Evolutionary conservation across 1,284 basidiomycete species (phyloP).

Genomic region (Ganoderma leucocontextum): DNA sequence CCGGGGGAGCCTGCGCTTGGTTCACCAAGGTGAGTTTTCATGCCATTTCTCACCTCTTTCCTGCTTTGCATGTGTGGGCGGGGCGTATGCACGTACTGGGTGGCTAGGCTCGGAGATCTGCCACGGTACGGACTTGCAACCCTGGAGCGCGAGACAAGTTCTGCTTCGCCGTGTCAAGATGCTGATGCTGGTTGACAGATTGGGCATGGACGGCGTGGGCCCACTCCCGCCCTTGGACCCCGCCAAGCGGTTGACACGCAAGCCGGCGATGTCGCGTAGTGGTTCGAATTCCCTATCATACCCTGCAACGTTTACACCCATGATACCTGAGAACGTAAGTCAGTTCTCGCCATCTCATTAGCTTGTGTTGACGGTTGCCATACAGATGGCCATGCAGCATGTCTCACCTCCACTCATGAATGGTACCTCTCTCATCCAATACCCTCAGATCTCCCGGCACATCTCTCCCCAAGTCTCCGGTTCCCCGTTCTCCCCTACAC

Average conservation of each 20-base stretch:
- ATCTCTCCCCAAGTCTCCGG: conserved; percentile 46
- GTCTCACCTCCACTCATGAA: conserved; percentile 44
- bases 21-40: conserved; percentile 34
- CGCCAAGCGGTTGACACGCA: conserved; percentile 44
- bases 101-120: neutral
- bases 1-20: conserved; percentile 32
- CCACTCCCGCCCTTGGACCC: conserved; percentile 39
- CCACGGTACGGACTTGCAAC: neutral
- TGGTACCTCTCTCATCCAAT: conserved; percentile 51
- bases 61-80: neutral
- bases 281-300: conserved; percentile 49
- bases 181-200: conserved; percentile 16
- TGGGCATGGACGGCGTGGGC: conserved; percentile 25
- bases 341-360: neutral
- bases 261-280: conserved; percentile 47
- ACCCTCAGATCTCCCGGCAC: conserved; percentile 50
- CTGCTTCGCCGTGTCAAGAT: neutral
- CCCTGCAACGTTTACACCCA: conserved; percentile 43
- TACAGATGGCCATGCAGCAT: conserved; percentile 42
- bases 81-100: neutral
- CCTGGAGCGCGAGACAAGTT: neutral
- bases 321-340: conserved; percentile 55
- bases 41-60: neutral
- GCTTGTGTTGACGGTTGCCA: conserved; percentile 8
- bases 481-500: conserved; percentile 45